Evolutionary conservation across 169 alveolate species (phyloP), one percentile per base, ranked within the genome.

Genomic region (Eimeria acervulina): DNA sequence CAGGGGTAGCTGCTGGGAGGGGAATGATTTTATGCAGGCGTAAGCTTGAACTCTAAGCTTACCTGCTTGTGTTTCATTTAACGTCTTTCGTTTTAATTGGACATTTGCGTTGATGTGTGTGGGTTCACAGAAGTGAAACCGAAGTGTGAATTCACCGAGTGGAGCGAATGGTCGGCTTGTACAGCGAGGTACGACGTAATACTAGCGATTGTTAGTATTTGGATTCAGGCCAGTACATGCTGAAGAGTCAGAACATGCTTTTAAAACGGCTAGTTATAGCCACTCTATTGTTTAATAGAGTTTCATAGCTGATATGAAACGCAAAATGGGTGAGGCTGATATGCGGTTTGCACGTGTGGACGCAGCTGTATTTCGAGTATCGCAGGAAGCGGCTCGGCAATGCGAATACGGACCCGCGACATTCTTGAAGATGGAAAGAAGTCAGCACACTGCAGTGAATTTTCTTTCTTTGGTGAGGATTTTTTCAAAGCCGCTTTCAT

Each of bases 111-210:
- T 17, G 51, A 13, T 38, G 10, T 78, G 23, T 51, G 66, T 44
- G 15, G 33, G 2, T 42, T 44, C 23, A 12, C 91, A 83, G 91
- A 83, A 83, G 61, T 28, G 12, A 63, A 52, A 31, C 76, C 74
- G 70, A 80, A 80, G 90, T 80, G 90, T 52, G 90, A 51, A 31
- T 40, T 83, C 74, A n/a, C 91, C 23, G 91, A 83, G 59, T 83
- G 91, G 91, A 83, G 91, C 51, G 91, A 83, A 52, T 83, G 91
- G 91, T 83, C 91, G n/a, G 51, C 42, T 17, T 83, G 91, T 31
- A 47, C 91, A 83, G 44, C 61, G 36, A 83, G 76, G 91, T 83
- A 83, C 26, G 91, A 47, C 1, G 12, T 5, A 47, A 47, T 47
- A 5, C 55, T 12, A 47, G 55, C 55, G 55, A 5, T 47, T n/a